Conservation (phyloP, 805 yeast species). For the Ogataea zsoltii region DNA sequence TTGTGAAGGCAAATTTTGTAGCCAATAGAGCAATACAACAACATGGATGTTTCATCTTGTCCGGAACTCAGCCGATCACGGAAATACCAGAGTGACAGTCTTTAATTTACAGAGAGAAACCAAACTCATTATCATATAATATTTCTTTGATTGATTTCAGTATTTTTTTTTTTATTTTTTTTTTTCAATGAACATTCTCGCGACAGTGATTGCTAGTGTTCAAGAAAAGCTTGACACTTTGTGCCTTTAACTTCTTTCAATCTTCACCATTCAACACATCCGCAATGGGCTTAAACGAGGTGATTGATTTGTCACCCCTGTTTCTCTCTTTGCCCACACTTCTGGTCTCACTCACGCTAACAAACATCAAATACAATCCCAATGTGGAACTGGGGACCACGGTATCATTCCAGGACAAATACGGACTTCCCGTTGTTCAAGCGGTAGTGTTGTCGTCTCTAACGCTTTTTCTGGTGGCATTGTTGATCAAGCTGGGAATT, state of each 20-base stretch:
- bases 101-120: too few species aligned
- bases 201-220: neutral
- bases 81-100: too few species aligned
- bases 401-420: constrained; percentile 6
- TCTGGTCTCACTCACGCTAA: constrained; percentile 31
- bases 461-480: constrained; percentile 9
- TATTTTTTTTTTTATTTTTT: neutral
- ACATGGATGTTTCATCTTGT: too few species aligned
- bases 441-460: constrained; percentile 30
- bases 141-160: neutral
- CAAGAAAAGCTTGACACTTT: neutral
- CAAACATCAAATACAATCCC: constrained; percentile 14
- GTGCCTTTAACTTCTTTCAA: too few species aligned
- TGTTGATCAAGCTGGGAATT: constrained; percentile 9
- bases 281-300: constrained; percentile 7
- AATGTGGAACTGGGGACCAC: constrained; percentile 2
- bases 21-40: too few species aligned
- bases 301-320: constrained; percentile 34
- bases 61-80: too few species aligned
- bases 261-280: too few species aligned
- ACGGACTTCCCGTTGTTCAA: constrained; percentile 16
- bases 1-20: too few species aligned
- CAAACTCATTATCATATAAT: too few species aligned
- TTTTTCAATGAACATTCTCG: neutral
- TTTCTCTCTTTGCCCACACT: constrained; percentile 37